Evolutionary conservation across 352 stramenopile species (phyloP).

Genomic region (Phytophthora sansomeana): DNA sequence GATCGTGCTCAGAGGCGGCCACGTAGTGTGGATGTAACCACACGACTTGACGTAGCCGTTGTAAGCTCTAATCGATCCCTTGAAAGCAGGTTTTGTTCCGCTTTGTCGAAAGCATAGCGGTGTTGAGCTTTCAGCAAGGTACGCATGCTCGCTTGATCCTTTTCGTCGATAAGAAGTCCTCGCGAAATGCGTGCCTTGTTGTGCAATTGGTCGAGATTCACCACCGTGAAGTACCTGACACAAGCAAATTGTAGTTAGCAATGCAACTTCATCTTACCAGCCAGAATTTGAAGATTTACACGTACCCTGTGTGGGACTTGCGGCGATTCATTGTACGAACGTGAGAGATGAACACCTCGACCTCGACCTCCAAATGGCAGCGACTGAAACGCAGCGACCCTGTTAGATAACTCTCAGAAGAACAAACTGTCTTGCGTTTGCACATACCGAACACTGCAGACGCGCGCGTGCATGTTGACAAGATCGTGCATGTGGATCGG

Average conservation of each 20-base stretch:
- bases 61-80: conserved; percentile 46
- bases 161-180: conserved; percentile 56
- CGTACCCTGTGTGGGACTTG: conserved; percentile 16
- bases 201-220: conserved; percentile 62
- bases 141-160: conserved; percentile 65
- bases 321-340: conserved; percentile 34
- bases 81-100: conserved; percentile 53
- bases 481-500: conserved; percentile 68
- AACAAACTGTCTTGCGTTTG: background rate
- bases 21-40: background rate
- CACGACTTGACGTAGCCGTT: conserved; percentile 1
- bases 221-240: conserved; percentile 63
- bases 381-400: conserved; percentile 31
- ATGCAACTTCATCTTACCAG: background rate
- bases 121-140: conserved; percentile 71
- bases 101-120: conserved; percentile 66
- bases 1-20: conserved; percentile 6
- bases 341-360: conserved; percentile 70
- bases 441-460: conserved; percentile 61
- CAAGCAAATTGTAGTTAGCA: background rate
- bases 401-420: background rate
- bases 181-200: conserved; percentile 54
- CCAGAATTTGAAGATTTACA: background rate
- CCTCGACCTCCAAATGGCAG: conserved; percentile 66
- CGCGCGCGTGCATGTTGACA: conserved; percentile 61